A percentile compares a stretch with the other conserved stretches of the same genome.
Conservation (phyloP, 2,329 filamentous ascomycete species). For the Endothia cerciana region DNA sequence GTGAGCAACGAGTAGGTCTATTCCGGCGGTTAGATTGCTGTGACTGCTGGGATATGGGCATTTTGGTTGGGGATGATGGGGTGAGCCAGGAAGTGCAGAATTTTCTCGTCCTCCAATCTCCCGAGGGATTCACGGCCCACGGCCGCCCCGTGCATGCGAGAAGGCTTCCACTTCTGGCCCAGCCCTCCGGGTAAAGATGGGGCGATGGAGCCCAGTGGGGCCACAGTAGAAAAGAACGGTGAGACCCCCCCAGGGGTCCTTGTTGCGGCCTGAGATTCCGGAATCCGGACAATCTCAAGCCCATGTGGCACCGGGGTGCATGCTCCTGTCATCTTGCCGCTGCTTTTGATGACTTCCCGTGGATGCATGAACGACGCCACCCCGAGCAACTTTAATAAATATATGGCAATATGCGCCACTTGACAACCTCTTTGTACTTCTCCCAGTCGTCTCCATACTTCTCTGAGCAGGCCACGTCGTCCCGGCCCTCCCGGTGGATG, state of each 20-base stretch:
- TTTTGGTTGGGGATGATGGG: constrained; percentile 21
- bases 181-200: constrained; percentile 26
- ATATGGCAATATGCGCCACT: constrained; percentile 77
- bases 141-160: constrained; percentile 14
- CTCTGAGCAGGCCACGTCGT: constrained; percentile 81
- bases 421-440: constrained; percentile 76
- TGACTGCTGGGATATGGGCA: constrained; percentile 20
- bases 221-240: constrained; percentile 27
- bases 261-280: constrained; percentile 23
- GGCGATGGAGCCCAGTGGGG: constrained; percentile 20
- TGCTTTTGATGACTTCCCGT: constrained; percentile 6
- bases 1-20: constrained; percentile 14
- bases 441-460: constrained; percentile 92
- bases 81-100: constrained; percentile 25
- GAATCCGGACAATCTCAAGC: constrained; percentile 15
- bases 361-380: constrained; percentile 21
- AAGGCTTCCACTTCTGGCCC: constrained; percentile 22
- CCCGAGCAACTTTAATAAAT: constrained; percentile 61
- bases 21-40: constrained; percentile 24
- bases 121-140: constrained; percentile 4
- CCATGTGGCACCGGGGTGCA: constrained; percentile 22
- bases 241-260: constrained; percentile 23
- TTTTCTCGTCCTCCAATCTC: constrained; percentile 26
- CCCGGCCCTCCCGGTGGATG: constrained; percentile 78
- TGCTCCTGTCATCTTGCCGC: constrained; percentile 18